phyloP scores from a whole-genome alignment of 805 yeast genomes.

The Wickerhamiella spandovensis region DNA sequence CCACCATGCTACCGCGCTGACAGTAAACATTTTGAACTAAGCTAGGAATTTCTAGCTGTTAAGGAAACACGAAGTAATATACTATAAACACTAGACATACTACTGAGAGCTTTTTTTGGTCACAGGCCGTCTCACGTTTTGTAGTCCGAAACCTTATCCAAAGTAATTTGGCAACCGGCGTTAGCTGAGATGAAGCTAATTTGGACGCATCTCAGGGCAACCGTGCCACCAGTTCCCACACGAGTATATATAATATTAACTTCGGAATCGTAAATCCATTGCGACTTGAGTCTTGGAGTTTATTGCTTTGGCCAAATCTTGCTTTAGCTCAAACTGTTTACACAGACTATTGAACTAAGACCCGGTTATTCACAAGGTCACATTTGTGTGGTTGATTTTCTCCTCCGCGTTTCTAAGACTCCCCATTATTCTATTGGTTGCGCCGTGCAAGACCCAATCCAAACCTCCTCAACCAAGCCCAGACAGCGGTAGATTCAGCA shows the following conservation, averaged over 20 bases:
- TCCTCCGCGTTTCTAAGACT: neutral
- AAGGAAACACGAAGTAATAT: too few species aligned
- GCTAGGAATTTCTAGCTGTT: too few species aligned
- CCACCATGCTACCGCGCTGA: neutral
- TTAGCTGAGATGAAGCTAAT: neutral
- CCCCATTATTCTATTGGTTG: neutral
- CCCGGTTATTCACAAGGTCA: neutral
- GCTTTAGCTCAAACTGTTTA: neutral
- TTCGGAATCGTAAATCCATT: neutral
- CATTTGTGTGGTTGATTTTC: neutral
- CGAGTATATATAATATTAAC: neutral
- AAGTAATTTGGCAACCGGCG: neutral
- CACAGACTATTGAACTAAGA: neutral
- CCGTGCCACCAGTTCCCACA: neutral
- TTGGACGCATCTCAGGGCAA: neutral
- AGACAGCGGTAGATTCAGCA: neutral
- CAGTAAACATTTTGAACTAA: too few species aligned
- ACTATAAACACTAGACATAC: too few species aligned
- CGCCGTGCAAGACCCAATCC: neutral
- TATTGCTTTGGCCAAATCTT: neutral
- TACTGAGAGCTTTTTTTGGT: too few species aligned
- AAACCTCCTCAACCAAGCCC: neutral
- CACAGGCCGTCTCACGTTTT: too few species aligned
- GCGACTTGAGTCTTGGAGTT: neutral
- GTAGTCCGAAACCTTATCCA: neutral